Evolutionary conservation across 192 early-diverging fungal genomes (phyloP).

Genomic region (Fimicolochytrium jonesii): DNA sequence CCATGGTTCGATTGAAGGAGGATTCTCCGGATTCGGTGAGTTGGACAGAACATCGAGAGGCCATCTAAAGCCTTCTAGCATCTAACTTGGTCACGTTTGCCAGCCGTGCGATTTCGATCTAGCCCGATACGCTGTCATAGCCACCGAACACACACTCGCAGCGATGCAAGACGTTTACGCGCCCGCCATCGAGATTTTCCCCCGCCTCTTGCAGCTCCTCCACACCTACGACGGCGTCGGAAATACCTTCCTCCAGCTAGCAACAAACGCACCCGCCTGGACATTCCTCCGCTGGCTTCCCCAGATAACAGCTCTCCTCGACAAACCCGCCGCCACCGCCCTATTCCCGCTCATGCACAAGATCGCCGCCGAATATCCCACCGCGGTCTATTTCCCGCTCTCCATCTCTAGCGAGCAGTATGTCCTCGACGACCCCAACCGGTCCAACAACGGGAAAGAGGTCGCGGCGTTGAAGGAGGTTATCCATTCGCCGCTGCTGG

Average conservation of each 20-base stretch:
- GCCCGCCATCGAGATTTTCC: conserved; percentile 62
- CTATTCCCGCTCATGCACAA: conserved; percentile 18
- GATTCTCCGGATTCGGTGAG: too few species aligned
- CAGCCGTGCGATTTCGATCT: conserved; percentile 33
- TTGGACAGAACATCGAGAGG: too few species aligned
- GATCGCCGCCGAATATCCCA: conserved; percentile 61
- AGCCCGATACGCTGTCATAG: too few species aligned
- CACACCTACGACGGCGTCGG: conserved; percentile 43
- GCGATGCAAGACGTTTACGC: conserved; percentile 51
- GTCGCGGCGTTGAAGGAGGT: conserved; percentile 27
- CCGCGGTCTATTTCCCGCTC: conserved; percentile 64
- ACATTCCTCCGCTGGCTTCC: conserved; percentile 72
- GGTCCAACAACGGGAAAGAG: conserved; percentile 17
- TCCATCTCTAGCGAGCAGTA: conserved; percentile 70
- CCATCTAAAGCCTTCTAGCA: too few species aligned
- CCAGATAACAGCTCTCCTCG: conserved; percentile 67
- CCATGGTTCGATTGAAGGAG: too few species aligned
- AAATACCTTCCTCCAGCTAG: conserved; percentile 18
- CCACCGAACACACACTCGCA: conserved; percentile 44
- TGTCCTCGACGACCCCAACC: conserved; percentile 27
- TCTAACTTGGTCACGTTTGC: background rate
- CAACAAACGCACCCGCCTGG: conserved; percentile 45
- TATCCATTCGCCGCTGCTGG: conserved; percentile 39
- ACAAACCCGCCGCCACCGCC: conserved; percentile 34
- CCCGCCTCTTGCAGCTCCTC: conserved; percentile 65